Evolutionary conservation across 768 basidiomycete species (phyloP).

Genomic region (Termitomyces sp.): DNA sequence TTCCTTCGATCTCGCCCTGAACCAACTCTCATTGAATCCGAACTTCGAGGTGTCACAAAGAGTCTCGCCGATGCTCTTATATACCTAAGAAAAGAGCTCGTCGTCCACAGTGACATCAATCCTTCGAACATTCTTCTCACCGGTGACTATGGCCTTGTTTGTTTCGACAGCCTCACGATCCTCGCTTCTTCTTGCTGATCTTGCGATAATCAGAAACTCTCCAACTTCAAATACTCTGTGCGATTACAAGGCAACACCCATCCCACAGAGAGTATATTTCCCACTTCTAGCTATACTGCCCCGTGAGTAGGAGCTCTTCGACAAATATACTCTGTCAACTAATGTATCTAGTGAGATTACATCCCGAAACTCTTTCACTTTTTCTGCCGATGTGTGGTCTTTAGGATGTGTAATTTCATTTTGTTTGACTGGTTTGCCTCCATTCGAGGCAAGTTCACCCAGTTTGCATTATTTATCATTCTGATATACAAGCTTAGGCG

Average conservation of each 20-base stretch:
- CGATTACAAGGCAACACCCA: constrained; percentile 21
- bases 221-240: constrained; percentile 36
- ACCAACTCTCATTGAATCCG: constrained; percentile 26
- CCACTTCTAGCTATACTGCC: constrained; percentile 29
- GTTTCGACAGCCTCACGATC: constrained; percentile 10
- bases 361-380: constrained; percentile 26
- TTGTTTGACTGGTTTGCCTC: constrained; percentile 30
- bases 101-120: constrained; percentile 43
- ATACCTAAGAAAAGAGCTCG: constrained; percentile 37
- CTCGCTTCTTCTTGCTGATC: not conserved
- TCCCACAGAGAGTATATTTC: constrained; percentile 15
- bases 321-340: not conserved
- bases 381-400: constrained; percentile 44
- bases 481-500: not conserved
- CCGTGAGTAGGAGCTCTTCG: constrained; percentile 30
- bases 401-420: constrained; percentile 37
- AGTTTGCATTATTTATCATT: not conserved
- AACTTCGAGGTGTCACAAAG: constrained; percentile 34
- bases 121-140: constrained; percentile 37
- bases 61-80: constrained; percentile 37
- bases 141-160: constrained; percentile 35
- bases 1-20: constrained; percentile 23
- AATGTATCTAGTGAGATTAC: constrained; percentile 35
- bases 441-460: constrained; percentile 28
- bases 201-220: constrained; percentile 36